Evolutionary conservation across 192 early-diverging fungal species (phyloP), one percentile per base, ranked within the genome.

Genomic region (Gorgonomyces haynaldii): DNA sequence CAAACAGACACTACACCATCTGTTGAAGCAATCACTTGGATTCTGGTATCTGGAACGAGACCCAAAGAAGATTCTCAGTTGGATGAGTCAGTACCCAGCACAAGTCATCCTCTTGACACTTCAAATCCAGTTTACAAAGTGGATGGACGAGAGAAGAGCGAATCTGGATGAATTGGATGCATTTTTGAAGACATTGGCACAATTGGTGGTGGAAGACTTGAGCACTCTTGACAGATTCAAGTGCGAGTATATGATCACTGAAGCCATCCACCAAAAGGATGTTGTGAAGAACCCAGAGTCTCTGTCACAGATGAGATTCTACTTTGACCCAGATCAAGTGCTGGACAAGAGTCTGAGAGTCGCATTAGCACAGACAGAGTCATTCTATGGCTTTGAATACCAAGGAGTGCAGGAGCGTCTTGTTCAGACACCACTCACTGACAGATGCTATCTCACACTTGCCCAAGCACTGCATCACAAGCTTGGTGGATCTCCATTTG

Each of bases 361-460:
- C 50, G 67, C 70, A 20, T 94, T 99, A 86, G 95, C 91, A 1
- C 86, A 96, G 43, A 92, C 95, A 7, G 62, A 80, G 27, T 98
- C 97, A 69, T 67, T 65, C 3, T 99, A 99, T 52, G 97, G 97
- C 1, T 99, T 84, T 46, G 97, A 99, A 66, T 99, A 98, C 52
- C 80, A 96, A 54, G 96, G 95, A 35, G 82, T 98, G 16, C 79
- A 85, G 12, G 95, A 99, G 65, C 84, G 95, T 23, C 68, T 99
- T 38, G 95, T 99, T 35, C 95, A 98, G 65, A 99, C 97, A 12
- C 95, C 97, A 12, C 65, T 99, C 42, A 99, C 97, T 0, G 97
- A 99, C 66, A 80, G 89, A 31, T 99, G 97, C 71, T 98, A 98
- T 60, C 63, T 98, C 61, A 99, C 97, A 22, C 66, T 99, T 45